phyloP scores from a whole-genome alignment of 192 early-diverging fungal species.

The Dissophora globulifera region DNA sequence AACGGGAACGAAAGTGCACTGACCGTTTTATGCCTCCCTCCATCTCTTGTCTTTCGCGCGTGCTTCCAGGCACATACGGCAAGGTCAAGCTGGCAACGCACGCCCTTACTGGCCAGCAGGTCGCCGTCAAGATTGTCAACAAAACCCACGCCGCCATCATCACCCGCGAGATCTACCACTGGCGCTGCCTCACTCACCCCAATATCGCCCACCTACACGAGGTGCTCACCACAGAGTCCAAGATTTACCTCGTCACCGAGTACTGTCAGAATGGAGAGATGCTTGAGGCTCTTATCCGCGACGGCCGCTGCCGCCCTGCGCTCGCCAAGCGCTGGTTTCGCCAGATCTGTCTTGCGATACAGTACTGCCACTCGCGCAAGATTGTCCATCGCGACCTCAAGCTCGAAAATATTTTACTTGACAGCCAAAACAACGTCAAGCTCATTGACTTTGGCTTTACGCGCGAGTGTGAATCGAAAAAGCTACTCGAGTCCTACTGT shows the following conservation, averaged over 20 bases:
- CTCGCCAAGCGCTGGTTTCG: conserved; percentile 60
- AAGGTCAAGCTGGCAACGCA: conserved; percentile 73
- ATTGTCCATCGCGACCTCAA: conserved; percentile 72
- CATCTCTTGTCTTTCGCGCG: too few species aligned
- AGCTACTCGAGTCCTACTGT: conserved; percentile 71
- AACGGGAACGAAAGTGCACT: too few species aligned
- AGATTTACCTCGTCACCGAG: conserved; percentile 86
- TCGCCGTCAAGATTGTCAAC: conserved; percentile 71
- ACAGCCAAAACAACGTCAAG: conserved; percentile 67
- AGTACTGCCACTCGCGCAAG: conserved; percentile 63
- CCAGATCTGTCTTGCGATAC: conserved; percentile 60
- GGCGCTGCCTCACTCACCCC: conserved; percentile 77
- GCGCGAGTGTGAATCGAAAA: conserved; percentile 65
- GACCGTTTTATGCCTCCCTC: too few species aligned
- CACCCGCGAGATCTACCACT: conserved; percentile 72
- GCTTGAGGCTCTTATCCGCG: conserved; percentile 58
- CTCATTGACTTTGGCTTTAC: conserved; percentile 77
- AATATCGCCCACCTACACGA: conserved; percentile 85
- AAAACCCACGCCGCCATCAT: conserved; percentile 68
- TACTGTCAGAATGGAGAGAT: conserved; percentile 79
- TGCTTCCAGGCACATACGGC: conserved; percentile 69
- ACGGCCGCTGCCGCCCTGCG: conserved; percentile 55
- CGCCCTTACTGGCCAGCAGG: conserved; percentile 67
- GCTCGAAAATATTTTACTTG: conserved; percentile 69
- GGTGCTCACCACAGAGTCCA: conserved; percentile 74